A percentile compares a stretch with the other conserved stretches of the same genome.
These are phyloP conservation scores for Ceratocystis alfenasii DNA, from an alignment of 2,329 filamentous ascomycete genomes.

Conservation along the genomic window DNA sequence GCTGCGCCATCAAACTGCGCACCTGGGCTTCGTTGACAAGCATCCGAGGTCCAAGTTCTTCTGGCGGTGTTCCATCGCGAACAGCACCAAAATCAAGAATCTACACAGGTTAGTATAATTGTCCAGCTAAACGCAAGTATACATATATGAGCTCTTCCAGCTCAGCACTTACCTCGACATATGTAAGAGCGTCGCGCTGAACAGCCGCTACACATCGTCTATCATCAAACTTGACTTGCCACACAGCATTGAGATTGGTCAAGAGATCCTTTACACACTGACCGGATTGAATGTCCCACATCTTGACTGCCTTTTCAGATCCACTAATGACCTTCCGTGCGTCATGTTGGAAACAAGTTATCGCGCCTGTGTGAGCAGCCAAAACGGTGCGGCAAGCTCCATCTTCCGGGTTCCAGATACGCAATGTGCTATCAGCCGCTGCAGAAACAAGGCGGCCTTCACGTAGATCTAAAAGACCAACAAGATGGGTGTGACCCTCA, in stretches of 20 bases:
- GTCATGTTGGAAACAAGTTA: conserved; percentile 98
- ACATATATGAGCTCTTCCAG: conserved; percentile 14
- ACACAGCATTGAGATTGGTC: conserved; percentile 89
- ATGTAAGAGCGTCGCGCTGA: conserved; percentile 82
- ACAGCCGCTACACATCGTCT: conserved; percentile 91
- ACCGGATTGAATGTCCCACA: conserved; percentile 93
- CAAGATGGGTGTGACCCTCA: conserved; percentile 83
- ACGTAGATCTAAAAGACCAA: conserved; percentile 79
- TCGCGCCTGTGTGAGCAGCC: conserved; percentile 88
- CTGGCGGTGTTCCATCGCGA: conserved; percentile 68
- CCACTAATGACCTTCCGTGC: conserved; percentile 93
- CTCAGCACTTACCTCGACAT: conserved; percentile 66
- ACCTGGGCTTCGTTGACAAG: conserved; percentile 49
- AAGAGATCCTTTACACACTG: conserved; percentile 87
- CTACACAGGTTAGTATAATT: conserved; percentile 39
- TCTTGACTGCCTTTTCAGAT: conserved; percentile 89
- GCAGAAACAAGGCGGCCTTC: conserved; percentile 87
- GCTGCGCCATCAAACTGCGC: conserved; percentile 30
- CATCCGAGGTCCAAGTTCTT: conserved; percentile 68
- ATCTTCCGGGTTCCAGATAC: conserved; percentile 93
- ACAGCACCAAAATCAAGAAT: conserved; percentile 94
- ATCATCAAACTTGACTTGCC: conserved; percentile 98
- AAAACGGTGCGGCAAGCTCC: conserved; percentile 83
- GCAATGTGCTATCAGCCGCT: conserved; percentile 84
- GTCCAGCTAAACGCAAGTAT: not conserved